Percentiles rank a stretch among this genome's conserved stretches.
phyloP scores from a whole-genome alignment of 345 rosid genomes.

The Hypericum androsaemum region DNA sequence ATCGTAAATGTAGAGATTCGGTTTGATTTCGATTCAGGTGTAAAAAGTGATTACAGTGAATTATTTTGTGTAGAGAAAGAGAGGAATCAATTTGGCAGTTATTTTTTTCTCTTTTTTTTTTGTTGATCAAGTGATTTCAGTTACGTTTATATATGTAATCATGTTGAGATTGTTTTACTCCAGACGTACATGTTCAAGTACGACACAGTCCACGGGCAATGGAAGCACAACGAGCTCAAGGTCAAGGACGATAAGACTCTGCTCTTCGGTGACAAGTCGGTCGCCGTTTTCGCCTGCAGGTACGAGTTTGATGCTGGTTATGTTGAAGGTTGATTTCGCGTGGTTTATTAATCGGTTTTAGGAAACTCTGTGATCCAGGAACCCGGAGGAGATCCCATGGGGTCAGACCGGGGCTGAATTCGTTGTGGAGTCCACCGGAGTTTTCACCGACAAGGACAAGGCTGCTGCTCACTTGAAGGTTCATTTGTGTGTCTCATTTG shows the following conservation, averaged over 20 bases:
- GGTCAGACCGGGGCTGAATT: slow-evolving; percentile 1
- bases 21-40: no score
- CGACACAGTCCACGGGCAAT: slow-evolving; percentile 2
- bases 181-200: slow-evolving; percentile 5
- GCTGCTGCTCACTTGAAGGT: slow-evolving; percentile 6
- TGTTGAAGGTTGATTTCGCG: no score
- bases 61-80: no score
- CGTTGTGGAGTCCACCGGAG: slow-evolving; percentile 2
- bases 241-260: background rate
- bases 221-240: background rate
- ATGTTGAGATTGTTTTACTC: background rate
- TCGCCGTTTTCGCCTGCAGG: slow-evolving; percentile 1
- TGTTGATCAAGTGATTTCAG: no score
- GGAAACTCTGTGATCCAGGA: background rate
- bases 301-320: no score
- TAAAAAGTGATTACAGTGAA: no score
- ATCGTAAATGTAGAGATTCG: no score
- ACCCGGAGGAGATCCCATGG: slow-evolving; percentile 3
- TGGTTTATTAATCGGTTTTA: no score
- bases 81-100: no score
- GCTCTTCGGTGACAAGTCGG: slow-evolving; percentile 1
- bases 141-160: no score
- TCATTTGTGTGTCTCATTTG: background rate
- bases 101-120: no score
- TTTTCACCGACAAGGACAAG: slow-evolving; percentile 1